These are phyloP conservation scores for Ceratonia siliqua DNA, from an alignment of 306 rosid genomes.

Conservation along the genomic window DNA sequence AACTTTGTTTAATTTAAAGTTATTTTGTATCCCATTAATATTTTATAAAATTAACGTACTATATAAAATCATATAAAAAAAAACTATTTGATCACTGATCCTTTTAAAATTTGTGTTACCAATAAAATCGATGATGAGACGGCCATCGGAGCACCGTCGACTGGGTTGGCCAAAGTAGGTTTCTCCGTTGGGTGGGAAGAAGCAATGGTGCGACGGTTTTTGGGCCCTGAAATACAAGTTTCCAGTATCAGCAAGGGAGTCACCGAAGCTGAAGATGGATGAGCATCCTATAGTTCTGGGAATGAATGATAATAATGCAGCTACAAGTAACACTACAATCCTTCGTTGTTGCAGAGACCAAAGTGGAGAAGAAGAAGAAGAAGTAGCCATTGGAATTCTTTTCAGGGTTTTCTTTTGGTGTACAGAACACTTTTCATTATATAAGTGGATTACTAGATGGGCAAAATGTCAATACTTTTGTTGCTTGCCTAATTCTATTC, in stretches of 20 bases:
- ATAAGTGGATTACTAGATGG: too few relatives aligned
- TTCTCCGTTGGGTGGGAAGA: conserved; percentile 60
- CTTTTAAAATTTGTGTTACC: too few relatives aligned
- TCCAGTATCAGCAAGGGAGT: conserved; percentile 61
- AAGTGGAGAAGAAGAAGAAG: background rate
- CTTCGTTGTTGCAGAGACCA: background rate
- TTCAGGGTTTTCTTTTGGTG: too few relatives aligned
- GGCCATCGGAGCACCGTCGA: conserved; percentile 54
- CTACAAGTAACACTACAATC: background rate
- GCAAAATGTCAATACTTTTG: too few relatives aligned
- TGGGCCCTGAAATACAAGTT: conserved; percentile 33
- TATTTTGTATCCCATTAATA: too few relatives aligned
- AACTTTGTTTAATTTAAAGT: too few relatives aligned
- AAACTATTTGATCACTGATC: too few relatives aligned
- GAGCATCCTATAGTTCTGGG: background rate
- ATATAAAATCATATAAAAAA: too few relatives aligned
- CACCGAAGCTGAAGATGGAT: conserved; percentile 71
- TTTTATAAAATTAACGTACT: too few relatives aligned
- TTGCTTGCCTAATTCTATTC: too few relatives aligned
- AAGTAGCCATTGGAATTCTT: too few relatives aligned
- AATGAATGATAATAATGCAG: background rate
- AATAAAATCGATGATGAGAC: background rate
- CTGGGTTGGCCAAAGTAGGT: conserved; percentile 59
- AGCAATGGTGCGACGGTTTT: background rate
- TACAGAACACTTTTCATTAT: too few relatives aligned